Evolutionary conservation across 2,329 filamentous ascomycete genomes (phyloP).

Genomic region (Fusarium longipes): DNA sequence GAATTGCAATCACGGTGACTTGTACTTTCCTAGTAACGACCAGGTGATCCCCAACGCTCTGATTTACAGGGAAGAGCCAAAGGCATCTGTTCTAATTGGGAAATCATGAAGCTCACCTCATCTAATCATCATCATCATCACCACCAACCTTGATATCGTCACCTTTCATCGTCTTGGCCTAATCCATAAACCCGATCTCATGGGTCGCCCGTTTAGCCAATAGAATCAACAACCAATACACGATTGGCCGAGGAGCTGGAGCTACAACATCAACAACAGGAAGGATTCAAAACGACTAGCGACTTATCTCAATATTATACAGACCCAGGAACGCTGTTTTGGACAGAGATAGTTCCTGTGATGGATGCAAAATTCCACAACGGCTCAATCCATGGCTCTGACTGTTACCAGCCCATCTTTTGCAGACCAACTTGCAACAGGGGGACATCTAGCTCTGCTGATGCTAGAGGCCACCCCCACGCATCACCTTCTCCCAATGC

Average conservation of each 20-base stretch:
- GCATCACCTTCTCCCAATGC: constrained; percentile 13
- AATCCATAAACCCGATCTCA: constrained; percentile 17
- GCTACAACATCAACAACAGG: neutral
- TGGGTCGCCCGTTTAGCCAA: constrained; percentile 17
- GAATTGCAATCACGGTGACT: neutral
- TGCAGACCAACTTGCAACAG: constrained; percentile 7
- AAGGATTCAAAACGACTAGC: neutral
- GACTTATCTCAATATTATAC: neutral
- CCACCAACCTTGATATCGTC: constrained; percentile 7
- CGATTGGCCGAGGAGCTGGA: neutral
- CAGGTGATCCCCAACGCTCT: neutral
- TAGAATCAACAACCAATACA: neutral
- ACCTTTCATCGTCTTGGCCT: constrained; percentile 8
- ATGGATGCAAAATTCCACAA: neutral
- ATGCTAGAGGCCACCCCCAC: constrained; percentile 24
- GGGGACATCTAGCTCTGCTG: constrained; percentile 18
- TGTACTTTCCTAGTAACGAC: neutral
- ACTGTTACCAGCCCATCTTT: neutral
- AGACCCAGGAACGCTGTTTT: neutral
- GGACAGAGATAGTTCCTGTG: neutral
- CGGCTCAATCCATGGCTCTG: neutral
- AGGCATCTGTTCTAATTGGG: constrained; percentile 8
- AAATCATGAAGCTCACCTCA: constrained; percentile 19
- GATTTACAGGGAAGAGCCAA: constrained; percentile 3
- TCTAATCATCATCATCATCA: constrained; percentile 13